Evolutionary conservation across 441 rosid genomes (phyloP).

Genomic region (Syzygium malaccense): DNA sequence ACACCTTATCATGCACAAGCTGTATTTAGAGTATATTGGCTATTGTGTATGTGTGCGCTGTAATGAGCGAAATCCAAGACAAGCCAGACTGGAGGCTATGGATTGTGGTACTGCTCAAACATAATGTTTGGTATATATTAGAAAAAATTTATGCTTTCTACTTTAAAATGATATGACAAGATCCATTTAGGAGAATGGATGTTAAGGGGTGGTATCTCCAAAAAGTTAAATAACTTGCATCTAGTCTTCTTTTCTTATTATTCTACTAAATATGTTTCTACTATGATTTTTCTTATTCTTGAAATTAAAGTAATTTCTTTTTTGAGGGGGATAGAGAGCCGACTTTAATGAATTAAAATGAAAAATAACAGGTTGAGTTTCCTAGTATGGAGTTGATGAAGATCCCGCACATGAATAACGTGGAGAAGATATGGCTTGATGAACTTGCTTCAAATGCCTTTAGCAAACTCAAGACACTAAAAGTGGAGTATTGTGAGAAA

Average conservation of each 20-base stretch:
- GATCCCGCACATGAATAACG: background rate
- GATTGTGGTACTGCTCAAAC: background rate
- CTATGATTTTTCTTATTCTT: fast-evolving
- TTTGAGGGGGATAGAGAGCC: background rate
- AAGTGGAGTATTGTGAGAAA: background rate
- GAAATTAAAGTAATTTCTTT: background rate
- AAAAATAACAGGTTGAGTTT: background rate
- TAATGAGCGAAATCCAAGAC: too few relatives aligned
- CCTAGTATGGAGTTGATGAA: background rate
- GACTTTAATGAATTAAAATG: background rate
- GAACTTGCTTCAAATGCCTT: background rate
- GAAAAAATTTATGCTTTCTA: fast-evolving
- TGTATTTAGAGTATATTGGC: too few relatives aligned
- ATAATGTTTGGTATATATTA: too few relatives aligned
- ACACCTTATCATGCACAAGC: too few relatives aligned
- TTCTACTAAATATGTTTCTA: background rate
- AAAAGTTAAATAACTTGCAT: background rate
- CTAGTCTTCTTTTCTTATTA: background rate
- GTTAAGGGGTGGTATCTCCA: background rate
- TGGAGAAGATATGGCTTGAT: background rate
- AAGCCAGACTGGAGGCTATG: too few relatives aligned
- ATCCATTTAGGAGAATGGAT: background rate
- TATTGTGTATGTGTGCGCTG: too few relatives aligned
- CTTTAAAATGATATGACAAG: background rate
- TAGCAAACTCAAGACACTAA: background rate